Conservation (phyloP, 805 yeast genomes). For the Lipomyces orientalis region DNA sequence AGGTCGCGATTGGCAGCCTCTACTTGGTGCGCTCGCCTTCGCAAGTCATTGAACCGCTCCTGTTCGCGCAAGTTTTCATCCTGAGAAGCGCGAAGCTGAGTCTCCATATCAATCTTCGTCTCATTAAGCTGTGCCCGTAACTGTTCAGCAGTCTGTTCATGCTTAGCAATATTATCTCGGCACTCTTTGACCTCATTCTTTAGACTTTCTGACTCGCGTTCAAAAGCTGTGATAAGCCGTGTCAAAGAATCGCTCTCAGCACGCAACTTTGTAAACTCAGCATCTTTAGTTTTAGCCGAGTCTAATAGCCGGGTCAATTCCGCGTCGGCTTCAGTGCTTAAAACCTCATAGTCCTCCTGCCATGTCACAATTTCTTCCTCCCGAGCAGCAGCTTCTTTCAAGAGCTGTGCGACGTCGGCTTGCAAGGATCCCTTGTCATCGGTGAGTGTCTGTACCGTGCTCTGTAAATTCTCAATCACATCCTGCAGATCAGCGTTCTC, state of each 20-base stretch:
- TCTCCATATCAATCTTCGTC: slow-evolving; percentile 9
- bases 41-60: slow-evolving; percentile 7
- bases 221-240: slow-evolving; percentile 21
- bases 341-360: slow-evolving; percentile 36
- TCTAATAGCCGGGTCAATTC: slow-evolving; percentile 31
- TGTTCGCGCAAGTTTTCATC: slow-evolving; percentile 2
- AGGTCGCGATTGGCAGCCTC: slow-evolving; percentile 11
- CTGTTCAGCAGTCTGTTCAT: slow-evolving; percentile 11
- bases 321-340: slow-evolving; percentile 32
- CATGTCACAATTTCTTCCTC: slow-evolving; percentile 33
- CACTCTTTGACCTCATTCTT: slow-evolving; percentile 19
- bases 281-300: slow-evolving; percentile 20
- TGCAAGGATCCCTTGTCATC: slow-evolving; percentile 21
- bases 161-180: slow-evolving; percentile 15
- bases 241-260: slow-evolving; percentile 27
- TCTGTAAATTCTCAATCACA: slow-evolving; percentile 22
- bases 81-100: slow-evolving; percentile 11
- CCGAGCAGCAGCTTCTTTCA: slow-evolving; percentile 21
- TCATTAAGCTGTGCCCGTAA: slow-evolving; percentile 7
- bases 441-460: slow-evolving; percentile 17
- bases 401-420: slow-evolving; percentile 23
- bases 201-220: slow-evolving; percentile 23
- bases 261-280: slow-evolving; percentile 18
- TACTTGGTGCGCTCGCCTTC: slow-evolving; percentile 12
- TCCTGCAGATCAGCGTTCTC: slow-evolving; percentile 35